These are phyloP conservation scores for Fusarium subtropicale DNA, from an alignment of 2,329 filamentous ascomycete species.

Conservation along the genomic window DNA sequence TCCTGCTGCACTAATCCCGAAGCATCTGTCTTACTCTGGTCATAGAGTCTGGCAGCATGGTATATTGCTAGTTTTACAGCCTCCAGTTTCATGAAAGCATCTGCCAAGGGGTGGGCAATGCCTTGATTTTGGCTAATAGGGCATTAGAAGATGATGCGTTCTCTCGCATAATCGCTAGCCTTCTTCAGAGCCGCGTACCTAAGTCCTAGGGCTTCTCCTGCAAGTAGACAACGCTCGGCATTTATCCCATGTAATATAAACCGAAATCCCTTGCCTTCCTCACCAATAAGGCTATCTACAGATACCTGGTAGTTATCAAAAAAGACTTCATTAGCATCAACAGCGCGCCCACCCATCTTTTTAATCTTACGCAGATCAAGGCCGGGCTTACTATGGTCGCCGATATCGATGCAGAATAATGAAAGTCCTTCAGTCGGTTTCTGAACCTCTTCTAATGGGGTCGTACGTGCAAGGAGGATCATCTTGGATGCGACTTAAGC, in stretches of 20 bases:
- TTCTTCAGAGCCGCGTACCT: constrained; percentile 77
- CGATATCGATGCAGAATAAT: constrained; percentile 82
- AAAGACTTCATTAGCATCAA: constrained; percentile 90
- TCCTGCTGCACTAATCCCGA: constrained; percentile 61
- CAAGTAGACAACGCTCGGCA: constrained; percentile 78
- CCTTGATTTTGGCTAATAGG: constrained; percentile 75
- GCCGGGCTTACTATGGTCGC: constrained; percentile 66
- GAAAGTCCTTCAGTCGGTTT: constrained; percentile 82
- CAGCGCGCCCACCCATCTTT: constrained; percentile 86
- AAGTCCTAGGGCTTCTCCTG: constrained; percentile 82
- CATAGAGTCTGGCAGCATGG: constrained; percentile 72
- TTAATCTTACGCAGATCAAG: constrained; percentile 78
- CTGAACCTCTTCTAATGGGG: constrained; percentile 71
- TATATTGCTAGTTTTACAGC: constrained; percentile 73
- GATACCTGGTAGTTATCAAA: constrained; percentile 81
- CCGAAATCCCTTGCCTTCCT: constrained; percentile 81
- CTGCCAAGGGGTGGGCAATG: constrained; percentile 73
- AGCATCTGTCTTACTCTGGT: constrained; percentile 62
- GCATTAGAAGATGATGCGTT: constrained; percentile 72
- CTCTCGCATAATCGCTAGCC: constrained; percentile 73
- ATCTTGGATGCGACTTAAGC: constrained; percentile 86
- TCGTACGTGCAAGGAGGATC: constrained; percentile 84
- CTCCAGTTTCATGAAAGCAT: constrained; percentile 74
- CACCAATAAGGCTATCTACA: constrained; percentile 66
- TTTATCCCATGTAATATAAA: constrained; percentile 85